A percentile compares a stretch with the other conserved stretches of the same genome.
Evolutionary conservation across 1,284 basidiomycete species (phyloP).

Genomic region (Heterobasidion occidentale): DNA sequence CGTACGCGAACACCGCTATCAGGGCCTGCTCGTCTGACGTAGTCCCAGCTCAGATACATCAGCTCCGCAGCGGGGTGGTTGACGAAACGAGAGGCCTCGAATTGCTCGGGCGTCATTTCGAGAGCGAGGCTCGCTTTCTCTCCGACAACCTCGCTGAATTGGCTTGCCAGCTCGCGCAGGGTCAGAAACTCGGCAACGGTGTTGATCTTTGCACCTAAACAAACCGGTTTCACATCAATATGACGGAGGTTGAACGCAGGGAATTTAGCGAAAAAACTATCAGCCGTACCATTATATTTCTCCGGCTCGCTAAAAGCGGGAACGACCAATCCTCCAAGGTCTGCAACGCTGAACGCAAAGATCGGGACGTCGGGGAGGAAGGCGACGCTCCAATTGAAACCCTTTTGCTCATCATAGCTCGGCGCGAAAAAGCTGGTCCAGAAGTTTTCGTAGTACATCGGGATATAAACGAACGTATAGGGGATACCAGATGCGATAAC

Average conservation of each 20-base stretch:
- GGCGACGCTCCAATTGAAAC: neutral
- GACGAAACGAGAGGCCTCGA: neutral
- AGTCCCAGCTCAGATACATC: neutral
- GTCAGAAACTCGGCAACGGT: neutral
- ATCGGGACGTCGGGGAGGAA: neutral
- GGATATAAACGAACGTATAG: neutral
- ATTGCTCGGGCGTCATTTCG: neutral
- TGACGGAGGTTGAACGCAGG: too few relatives aligned
- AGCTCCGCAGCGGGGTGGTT: neutral
- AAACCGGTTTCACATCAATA: neutral
- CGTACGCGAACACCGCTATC: neutral
- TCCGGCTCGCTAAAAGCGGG: neutral
- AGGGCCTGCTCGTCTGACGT: neutral
- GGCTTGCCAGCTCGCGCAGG: neutral
- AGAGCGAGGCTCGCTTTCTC: neutral
- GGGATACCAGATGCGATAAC: neutral
- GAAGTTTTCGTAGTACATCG: neutral
- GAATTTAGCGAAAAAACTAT: too few relatives aligned
- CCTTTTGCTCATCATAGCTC: neutral
- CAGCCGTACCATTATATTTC: neutral
- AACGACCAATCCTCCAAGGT: neutral
- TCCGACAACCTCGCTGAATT: neutral
- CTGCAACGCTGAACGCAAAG: neutral
- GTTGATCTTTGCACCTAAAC: neutral
- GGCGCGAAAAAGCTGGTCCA: neutral